Base-by-base conservation (phyloP, 2,329 filamentous ascomycete species). In the Pseudocercospora eumusae region DNA sequence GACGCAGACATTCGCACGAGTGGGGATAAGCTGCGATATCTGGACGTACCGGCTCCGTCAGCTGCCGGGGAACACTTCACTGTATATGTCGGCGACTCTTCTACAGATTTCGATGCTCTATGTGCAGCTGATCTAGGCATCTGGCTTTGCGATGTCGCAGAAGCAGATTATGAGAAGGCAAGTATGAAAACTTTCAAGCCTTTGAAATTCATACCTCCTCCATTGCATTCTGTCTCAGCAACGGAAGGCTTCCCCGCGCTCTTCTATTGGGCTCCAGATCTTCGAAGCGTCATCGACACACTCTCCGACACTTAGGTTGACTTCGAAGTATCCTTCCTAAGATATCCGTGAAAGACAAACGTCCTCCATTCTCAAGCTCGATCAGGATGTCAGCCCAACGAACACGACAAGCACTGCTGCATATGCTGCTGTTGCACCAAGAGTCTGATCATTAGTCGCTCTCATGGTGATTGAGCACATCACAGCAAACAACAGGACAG, bases 11-110 rank as follows among this genome's bases (percentile, higher is more conserved):
- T 78, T 25, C 69, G 74, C 4, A 80, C 78, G 1, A 79, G 76
- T 45, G 65, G 59, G 10, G 79, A 81, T 56, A 82, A 82, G 62
- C 40, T 78, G 4, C 49, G 60, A 3, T 66, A 67, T 4, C 57
- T 80, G 45, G 42, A 40, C n/a, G n/a, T 23, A 2, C 20, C 27
- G 6, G n/a, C 28, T 11, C 11, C 31, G 8, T 18, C 54, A 21
- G 25, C 27, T n/a, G 28, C 18, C 6, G 23, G 13, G 7, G n/a
- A 18, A 8, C 55, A 59, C 9, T 54, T 71, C 3, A 69, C 75
- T 0, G 68, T 82, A 5, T 82, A 82, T 61, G 69, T 82, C 10
- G 81, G 81, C 8, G 81, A 83, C 62, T 80, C 78, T 11, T 72
- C 75, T 52, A 81, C 79, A 1, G 81, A 83, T 62, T 76, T 82